Evolutionary conservation across 805 yeast species (phyloP).

Genomic region (Phaffomyces opuntiae): DNA sequence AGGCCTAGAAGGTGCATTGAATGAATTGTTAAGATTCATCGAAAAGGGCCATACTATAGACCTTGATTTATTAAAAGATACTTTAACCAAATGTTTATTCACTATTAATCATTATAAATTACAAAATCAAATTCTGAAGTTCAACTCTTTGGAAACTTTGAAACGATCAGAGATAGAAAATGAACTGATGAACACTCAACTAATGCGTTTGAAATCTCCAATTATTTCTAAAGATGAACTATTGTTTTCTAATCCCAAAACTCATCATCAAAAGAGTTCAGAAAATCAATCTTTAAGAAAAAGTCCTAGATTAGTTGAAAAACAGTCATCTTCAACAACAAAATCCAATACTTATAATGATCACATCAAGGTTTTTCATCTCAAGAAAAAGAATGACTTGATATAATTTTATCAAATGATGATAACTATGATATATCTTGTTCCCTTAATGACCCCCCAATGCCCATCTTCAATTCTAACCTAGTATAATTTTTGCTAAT

Average conservation of each 20-base stretch:
- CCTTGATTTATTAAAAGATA: background rate
- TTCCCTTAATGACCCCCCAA: no score
- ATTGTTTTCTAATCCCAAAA: no score
- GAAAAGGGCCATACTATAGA: constrained; percentile 3
- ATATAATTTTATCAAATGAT: no score
- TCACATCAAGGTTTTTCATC: constrained; percentile 14
- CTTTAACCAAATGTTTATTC: constrained; percentile 9
- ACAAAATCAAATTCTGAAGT: constrained; percentile 15
- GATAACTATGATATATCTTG: no score
- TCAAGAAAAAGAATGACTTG: constrained; percentile 8
- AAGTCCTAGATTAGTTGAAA: constrained; percentile 10
- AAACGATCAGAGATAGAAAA: constrained; percentile 18
- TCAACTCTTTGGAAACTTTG: constrained; percentile 15
- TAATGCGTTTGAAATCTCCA: constrained; percentile 16
- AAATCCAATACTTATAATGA: constrained; percentile 6
- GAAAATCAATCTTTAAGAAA: background rate
- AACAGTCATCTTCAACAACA: constrained; percentile 1
- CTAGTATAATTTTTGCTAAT: no score
- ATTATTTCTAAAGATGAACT: constrained; percentile 6
- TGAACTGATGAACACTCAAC: constrained; percentile 18
- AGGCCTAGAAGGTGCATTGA: constrained; percentile 1
- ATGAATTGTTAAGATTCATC: background rate
- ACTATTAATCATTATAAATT: constrained; percentile 17
- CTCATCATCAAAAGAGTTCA: no score
- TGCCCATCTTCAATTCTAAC: no score